Evolutionary conservation across 1,284 basidiomycete genomes (phyloP).

Genomic region (Fomitopsis pinicola): DNA sequence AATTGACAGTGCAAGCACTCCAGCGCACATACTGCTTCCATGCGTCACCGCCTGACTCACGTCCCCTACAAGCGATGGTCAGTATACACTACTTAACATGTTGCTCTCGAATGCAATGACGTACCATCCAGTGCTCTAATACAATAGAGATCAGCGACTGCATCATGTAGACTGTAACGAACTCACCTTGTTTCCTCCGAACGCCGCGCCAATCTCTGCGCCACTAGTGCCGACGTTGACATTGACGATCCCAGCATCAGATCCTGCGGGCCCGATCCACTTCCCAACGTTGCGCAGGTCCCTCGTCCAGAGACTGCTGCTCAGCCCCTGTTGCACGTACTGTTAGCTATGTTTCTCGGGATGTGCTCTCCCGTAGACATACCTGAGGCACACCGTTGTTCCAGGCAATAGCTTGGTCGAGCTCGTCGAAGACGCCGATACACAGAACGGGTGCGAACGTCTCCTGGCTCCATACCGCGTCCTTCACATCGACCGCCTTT

Average conservation of each 20-base stretch:
- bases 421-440: slow-evolving; percentile 84
- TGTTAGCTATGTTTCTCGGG: too few species aligned
- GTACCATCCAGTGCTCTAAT: slow-evolving; percentile 79
- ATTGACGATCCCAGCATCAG: slow-evolving; percentile 85
- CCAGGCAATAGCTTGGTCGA: slow-evolving; percentile 88
- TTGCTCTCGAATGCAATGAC: slow-evolving; percentile 18
- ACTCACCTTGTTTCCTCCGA: slow-evolving; percentile 88
- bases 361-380: not conserved
- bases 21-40: slow-evolving; percentile 94
- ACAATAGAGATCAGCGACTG: not conserved
- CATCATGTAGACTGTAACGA: not conserved
- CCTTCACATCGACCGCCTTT: slow-evolving; percentile 44
- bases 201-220: slow-evolving; percentile 89
- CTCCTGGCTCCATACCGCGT: slow-evolving; percentile 75
- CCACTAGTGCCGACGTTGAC: slow-evolving; percentile 93
- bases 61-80: slow-evolving; percentile 59
- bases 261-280: slow-evolving; percentile 89
- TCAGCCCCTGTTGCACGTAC: slow-evolving; percentile 57
- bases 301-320: slow-evolving; percentile 87
- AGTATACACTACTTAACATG: not conserved
- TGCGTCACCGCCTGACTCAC: slow-evolving; percentile 93
- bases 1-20: slow-evolving; percentile 92
- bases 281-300: slow-evolving; percentile 79
- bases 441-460: slow-evolving; percentile 87
- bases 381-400: slow-evolving; percentile 89